Evolutionary conservation across 2,329 filamentous ascomycete species (phyloP), one percentile per base, ranked within the genome.

Genomic region (Ophiostoma pallidulum): DNA sequence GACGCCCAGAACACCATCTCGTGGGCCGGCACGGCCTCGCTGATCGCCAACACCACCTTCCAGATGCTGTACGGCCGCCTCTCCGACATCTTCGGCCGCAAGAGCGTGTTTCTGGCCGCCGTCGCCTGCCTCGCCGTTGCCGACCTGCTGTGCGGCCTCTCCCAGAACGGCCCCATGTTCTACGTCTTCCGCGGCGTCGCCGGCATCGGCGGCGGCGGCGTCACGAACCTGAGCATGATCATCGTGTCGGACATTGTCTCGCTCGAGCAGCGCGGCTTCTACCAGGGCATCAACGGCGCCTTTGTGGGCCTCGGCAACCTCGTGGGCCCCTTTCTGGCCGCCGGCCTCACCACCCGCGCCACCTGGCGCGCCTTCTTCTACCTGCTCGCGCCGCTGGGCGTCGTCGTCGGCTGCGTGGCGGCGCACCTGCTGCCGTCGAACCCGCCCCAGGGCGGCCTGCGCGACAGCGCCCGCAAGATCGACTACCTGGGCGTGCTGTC

Each of bases 61-160:
- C 78, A 80, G 53, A 76, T 82, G 50, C 67, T 84, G 0, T 82
- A 82, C 57, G 78, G 79, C 18, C 70, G 77, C 3, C 56, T 81
- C 3, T 80, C 77, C 0, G 77, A 82, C 59, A 73, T 81, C 1
- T 71, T 80, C 43, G 77, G 77, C 18, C 70, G 78, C 16, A 82
- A 82, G 58, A 66, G 70, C 8, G 67, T 82, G 7, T 74, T 77
- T 44, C 57, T 83, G 3, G 67, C 66, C 2, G 73, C 74, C 2
- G 60, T 80, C 8, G 64, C 65, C 0, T 59, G 80, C 12, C 63
- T 84, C 5, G 67, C 69, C 8, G 48, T 82, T 13, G 74, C 73
- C 2, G 77, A 81, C 57, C 59, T 84, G 41, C 63, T 80, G 1
- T 82, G 78, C 56, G 75, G 75, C 1, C 65, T 83, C 22, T 68